Percentiles rank a stretch among this genome's conserved stretches.
Conservation (phyloP, 148 eudicot genomes). For the Agrostemma githago region DNA sequence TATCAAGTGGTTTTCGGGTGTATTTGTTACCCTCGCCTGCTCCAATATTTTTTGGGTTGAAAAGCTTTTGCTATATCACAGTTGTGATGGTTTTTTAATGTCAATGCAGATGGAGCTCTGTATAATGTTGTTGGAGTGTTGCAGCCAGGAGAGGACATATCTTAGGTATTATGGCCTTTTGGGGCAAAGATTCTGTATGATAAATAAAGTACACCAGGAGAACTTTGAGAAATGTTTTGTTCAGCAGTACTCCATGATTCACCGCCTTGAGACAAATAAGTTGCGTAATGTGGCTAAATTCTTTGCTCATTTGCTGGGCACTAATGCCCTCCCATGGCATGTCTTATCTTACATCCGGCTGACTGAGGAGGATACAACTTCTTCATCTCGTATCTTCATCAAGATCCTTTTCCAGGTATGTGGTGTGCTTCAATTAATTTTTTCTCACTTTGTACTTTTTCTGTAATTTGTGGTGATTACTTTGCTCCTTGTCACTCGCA, state of each 20-base stretch:
- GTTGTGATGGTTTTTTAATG: background rate
- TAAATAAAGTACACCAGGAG: constrained; percentile 77
- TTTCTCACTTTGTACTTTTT: background rate
- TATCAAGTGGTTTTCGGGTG: background rate
- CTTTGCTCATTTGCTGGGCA: constrained; percentile 88
- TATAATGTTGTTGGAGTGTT: constrained; percentile 87
- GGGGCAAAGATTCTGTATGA: constrained; percentile 90
- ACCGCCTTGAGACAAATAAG: constrained; percentile 86
- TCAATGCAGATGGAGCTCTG: constrained; percentile 65
- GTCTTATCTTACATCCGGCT: constrained; percentile 73
- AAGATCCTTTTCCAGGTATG: constrained; percentile 96
- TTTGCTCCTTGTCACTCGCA: background rate
- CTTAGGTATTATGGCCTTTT: constrained; percentile 85
- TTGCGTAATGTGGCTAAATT: constrained; percentile 88
- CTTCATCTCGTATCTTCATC: constrained; percentile 91
- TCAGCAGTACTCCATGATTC: constrained; percentile 92
- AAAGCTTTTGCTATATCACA: background rate
- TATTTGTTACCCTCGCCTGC: background rate
- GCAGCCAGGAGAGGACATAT: constrained; percentile 95
- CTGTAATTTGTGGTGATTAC: background rate
- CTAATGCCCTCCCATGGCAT: constrained; percentile 89
- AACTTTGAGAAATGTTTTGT: constrained; percentile 86
- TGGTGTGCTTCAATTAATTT: background rate
- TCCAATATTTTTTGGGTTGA: background rate
- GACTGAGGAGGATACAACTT: constrained; percentile 89